Conservation (phyloP, 2,329 filamentous ascomycete genomes). For the Hirsutella minnesotensis region DNA sequence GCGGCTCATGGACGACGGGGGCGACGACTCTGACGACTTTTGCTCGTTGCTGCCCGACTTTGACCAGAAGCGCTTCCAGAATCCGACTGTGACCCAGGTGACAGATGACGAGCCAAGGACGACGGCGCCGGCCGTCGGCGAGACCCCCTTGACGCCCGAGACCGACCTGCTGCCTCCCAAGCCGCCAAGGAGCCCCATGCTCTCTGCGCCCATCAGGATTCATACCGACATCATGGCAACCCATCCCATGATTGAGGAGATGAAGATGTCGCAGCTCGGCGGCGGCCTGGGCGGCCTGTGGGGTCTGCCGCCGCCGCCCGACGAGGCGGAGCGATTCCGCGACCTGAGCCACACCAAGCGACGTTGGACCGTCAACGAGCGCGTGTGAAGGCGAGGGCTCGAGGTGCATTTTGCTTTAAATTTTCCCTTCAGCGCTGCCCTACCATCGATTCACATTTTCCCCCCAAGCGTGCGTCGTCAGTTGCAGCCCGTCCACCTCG, state of each 20-base stretch:
- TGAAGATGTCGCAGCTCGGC: constrained; percentile 22
- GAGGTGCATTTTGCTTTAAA: not conserved
- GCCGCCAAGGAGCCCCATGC: constrained; percentile 13
- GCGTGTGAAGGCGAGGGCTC: constrained; percentile 9
- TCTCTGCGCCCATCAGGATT: constrained; percentile 24
- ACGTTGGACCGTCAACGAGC: constrained; percentile 45
- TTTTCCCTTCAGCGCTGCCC: too few relatives aligned
- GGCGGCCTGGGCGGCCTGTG: constrained; percentile 30
- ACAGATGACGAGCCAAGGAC: not conserved
- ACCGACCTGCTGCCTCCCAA: constrained; percentile 3
- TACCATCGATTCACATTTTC: too few relatives aligned
- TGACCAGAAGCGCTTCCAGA: constrained; percentile 24
- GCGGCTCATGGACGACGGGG: constrained; percentile 32
- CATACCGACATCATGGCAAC: constrained; percentile 17
- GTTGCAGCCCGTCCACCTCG: too few relatives aligned
- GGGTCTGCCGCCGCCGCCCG: constrained; percentile 30
- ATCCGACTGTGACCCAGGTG: not conserved
- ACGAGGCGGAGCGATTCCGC: constrained; percentile 31
- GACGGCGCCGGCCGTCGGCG: constrained; percentile 5
- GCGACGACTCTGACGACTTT: constrained; percentile 36
- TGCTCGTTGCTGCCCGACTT: constrained; percentile 41
- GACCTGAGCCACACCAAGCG: constrained; percentile 37
- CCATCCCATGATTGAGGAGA: constrained; percentile 18
- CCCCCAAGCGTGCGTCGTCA: too few relatives aligned
- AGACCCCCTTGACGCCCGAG: not conserved